Evolutionary conservation across 2,329 filamentous ascomycete species (phyloP).

Genomic region (Xylaria sp.): DNA sequence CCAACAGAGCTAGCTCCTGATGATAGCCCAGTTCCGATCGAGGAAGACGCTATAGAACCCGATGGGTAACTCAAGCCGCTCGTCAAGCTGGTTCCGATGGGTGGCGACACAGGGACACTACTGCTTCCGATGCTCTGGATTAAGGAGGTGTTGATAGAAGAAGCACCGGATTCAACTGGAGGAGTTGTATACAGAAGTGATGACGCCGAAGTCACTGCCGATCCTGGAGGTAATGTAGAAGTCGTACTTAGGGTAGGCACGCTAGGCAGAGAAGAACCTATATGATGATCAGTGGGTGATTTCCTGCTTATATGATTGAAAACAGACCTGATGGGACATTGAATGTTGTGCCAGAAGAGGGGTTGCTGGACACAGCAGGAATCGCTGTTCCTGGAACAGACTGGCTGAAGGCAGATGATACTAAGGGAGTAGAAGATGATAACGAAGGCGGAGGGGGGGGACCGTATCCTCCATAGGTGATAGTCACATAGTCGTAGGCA

Average conservation of each 20-base stretch:
- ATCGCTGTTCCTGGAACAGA: slow-evolving; percentile 26
- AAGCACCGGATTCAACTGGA: not conserved
- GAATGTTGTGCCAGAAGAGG: not conserved
- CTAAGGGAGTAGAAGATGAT: slow-evolving; percentile 31
- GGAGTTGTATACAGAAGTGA: slow-evolving; percentile 7
- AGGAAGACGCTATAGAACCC: slow-evolving; percentile 10
- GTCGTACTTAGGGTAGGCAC: not conserved
- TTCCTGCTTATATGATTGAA: not conserved
- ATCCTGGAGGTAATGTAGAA: slow-evolving; percentile 4
- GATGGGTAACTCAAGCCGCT: slow-evolving; percentile 9
- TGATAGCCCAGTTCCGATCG: slow-evolving; percentile 12
- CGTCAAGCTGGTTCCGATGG: slow-evolving; percentile 21
- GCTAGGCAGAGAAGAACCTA: slow-evolving; percentile 19
- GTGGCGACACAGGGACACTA: slow-evolving; percentile 12
- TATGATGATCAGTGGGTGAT: slow-evolving; percentile 8
- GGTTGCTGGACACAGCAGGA: slow-evolving; percentile 16
- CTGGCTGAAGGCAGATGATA: slow-evolving; percentile 31
- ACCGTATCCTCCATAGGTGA: slow-evolving; percentile 47
- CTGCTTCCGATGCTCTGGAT: slow-evolving; percentile 28
- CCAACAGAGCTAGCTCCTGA: slow-evolving; percentile 10
- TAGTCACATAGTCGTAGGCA: slow-evolving; percentile 44
- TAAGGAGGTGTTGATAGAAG: slow-evolving; percentile 21
- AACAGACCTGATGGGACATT: slow-evolving; percentile 20
- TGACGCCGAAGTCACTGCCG: not conserved
- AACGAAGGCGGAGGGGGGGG: slow-evolving; percentile 42